Evolutionary conservation across 805 yeast species (phyloP), one percentile per base, ranked within the genome.

Genomic region (Suhomyces kilbournensis): DNA sequence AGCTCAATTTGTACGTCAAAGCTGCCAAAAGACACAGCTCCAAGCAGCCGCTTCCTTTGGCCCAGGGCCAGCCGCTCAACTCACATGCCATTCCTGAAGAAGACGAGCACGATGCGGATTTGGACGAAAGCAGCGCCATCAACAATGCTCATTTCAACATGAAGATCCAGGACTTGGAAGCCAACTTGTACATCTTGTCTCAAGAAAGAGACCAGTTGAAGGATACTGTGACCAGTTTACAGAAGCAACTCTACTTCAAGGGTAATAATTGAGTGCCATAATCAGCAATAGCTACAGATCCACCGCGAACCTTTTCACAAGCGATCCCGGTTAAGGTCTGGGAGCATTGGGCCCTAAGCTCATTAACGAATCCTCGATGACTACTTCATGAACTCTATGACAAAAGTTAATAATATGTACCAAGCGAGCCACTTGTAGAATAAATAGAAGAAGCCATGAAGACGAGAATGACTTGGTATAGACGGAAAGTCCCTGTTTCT

Each of bases 161-260:
- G 73, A 88, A 85, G 68, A 79, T 90, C 44, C 84, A 88, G 60
- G 96, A 90, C 60, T 71, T 90, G 60, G 88, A 89, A 62, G 96
- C 96, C 3, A 96, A 90, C 65, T 74, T 90, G 57, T 86, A 80
- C 61, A 87, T 90, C 51, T 79, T 86, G 57, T 84, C 84, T 61
- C 93, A 90, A 69, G 97, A 90, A 69, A 79, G 96, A 57, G 94
- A 90, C 63, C 87, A 85, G 60, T 73, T 88, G 66, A 85, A 83
- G 62, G 86, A 83, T 20, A 84, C 78, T 53, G 80, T 84, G 14
- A 64, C 82, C 30, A 60, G 74, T 0, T 70, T 86, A 64, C 85
- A 86, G 69, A 86, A 86, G 65, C 81, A 80, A 59, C 68, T 86
- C 53, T 67, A 67, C 64, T 55, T 65, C 14, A 49, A 52, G 30